Evolutionary conservation across 352 stramenopile genomes (phyloP).

Genomic region (Pelagophyceae sp.): DNA sequence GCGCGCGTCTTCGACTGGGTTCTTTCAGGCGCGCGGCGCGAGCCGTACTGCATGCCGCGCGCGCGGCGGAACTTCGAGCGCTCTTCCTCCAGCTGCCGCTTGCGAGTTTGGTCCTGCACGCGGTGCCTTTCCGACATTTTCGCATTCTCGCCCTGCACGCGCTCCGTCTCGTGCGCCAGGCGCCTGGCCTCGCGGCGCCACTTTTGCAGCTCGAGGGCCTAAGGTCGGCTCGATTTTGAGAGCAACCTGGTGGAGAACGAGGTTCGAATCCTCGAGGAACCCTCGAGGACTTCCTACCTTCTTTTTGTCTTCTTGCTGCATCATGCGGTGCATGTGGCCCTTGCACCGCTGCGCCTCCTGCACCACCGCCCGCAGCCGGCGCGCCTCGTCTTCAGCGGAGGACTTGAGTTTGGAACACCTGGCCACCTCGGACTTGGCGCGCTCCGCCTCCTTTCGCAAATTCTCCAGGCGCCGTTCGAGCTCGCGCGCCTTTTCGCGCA

Average conservation of each 20-base stretch:
- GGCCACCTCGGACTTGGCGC: not conserved
- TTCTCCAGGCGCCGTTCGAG: not conserved
- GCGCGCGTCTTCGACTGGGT: not conserved
- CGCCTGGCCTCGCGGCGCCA: conserved; percentile 11
- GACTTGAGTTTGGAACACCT: not conserved
- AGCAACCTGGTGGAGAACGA: too few species aligned
- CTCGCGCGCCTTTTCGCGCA: conserved; percentile 5
- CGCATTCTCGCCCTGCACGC: not conserved
- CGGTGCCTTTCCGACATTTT: not conserved
- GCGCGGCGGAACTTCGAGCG: not conserved
- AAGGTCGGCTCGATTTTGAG: too few species aligned
- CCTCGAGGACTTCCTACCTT: too few species aligned
- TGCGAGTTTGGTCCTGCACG: not conserved
- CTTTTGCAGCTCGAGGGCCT: not conserved
- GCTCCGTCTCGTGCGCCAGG: not conserved
- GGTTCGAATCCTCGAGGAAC: too few species aligned
- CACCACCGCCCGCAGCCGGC: not conserved
- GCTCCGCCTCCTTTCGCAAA: not conserved
- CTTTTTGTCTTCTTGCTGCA: not conserved
- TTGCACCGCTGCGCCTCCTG: not conserved
- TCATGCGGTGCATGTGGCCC: not conserved
- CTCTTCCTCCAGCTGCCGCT: not conserved
- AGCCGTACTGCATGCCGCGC: too few species aligned
- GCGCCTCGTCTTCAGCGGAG: not conserved
- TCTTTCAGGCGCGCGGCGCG: too few species aligned